These are phyloP conservation scores for Hibiscus trionum DNA, from an alignment of 345 rosid genomes.

Conservation along the genomic window DNA sequence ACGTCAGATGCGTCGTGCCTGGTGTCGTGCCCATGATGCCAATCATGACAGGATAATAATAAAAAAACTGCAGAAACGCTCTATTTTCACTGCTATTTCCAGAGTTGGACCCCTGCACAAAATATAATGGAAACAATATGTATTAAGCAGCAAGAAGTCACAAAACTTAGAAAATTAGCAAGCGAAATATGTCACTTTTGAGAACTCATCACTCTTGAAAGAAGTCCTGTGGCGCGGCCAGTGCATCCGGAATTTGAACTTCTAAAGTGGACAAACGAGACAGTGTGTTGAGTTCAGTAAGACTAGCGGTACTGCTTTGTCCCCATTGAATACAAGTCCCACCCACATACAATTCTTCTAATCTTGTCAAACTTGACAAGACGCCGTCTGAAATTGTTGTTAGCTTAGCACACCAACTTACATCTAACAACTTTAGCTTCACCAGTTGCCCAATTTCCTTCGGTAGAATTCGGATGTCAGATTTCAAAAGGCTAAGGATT, in stretches of 20 bases:
- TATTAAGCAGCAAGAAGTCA: too few species aligned
- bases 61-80: too few species aligned
- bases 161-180: too few species aligned
- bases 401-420: neutral
- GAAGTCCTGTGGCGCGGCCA: neutral
- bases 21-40: too few species aligned
- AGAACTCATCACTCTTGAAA: too few species aligned
- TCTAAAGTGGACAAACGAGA: slow-evolving; percentile 8
- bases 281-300: slow-evolving; percentile 19
- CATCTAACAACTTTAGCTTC: too few species aligned
- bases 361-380: slow-evolving; percentile 7
- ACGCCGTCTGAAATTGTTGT: slow-evolving; percentile 8
- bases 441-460: slow-evolving; percentile 11
- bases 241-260: neutral
- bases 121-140: too few species aligned
- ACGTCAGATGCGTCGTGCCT: too few species aligned
- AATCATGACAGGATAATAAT: too few species aligned
- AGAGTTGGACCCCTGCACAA: too few species aligned
- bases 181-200: too few species aligned
- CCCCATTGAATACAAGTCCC: slow-evolving; percentile 11
- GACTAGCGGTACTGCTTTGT: slow-evolving; percentile 4
- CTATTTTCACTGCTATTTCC: too few species aligned
- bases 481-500: neutral
- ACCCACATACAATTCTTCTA: slow-evolving; percentile 22
- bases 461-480: slow-evolving; percentile 10